A percentile compares a stretch with the other conserved stretches of the same genome.
Evolutionary conservation across 169 alveolate species (phyloP).

Genomic region (Plasmodium yoelii): DNA sequence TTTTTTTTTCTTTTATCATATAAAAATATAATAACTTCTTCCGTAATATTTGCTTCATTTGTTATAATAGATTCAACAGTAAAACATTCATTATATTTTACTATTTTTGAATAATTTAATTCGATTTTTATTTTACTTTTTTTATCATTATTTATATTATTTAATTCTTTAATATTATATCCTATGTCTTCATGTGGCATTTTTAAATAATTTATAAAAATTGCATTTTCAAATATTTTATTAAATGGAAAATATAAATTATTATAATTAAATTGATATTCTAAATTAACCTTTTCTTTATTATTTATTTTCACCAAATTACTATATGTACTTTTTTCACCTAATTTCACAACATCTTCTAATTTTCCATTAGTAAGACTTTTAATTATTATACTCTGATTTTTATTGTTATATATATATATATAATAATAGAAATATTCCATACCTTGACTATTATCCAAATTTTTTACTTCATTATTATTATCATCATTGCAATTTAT

Average conservation of each 20-base stretch:
- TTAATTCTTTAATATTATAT: not conserved
- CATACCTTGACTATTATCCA: not conserved
- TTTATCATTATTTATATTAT: conserved; percentile 20
- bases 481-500: not conserved
- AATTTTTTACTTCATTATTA: not conserved
- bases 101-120: conserved; percentile 39
- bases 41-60: conserved; percentile 68
- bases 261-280: conserved; percentile 26
- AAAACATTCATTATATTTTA: conserved; percentile 56
- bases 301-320: conserved; percentile 21
- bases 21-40: conserved; percentile 67
- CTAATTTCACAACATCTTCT: conserved; percentile 1
- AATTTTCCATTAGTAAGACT: conserved; percentile 6
- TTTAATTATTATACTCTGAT: conserved; percentile 19
- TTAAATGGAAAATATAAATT: conserved; percentile 60
- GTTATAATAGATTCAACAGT: conserved; percentile 53
- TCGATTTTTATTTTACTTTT: conserved; percentile 68
- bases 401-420: conserved; percentile 53
- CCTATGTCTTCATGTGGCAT: conserved; percentile 16
- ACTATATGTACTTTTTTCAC: conserved; percentile 43
- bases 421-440: conserved; percentile 16
- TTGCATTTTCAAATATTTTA: conserved; percentile 21
- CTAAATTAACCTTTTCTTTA: conserved; percentile 9
- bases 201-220: conserved; percentile 8
- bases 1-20: conserved; percentile 23